Conservation (phyloP, 148 eudicot species). For the Vaccinium vitisidaea region DNA sequence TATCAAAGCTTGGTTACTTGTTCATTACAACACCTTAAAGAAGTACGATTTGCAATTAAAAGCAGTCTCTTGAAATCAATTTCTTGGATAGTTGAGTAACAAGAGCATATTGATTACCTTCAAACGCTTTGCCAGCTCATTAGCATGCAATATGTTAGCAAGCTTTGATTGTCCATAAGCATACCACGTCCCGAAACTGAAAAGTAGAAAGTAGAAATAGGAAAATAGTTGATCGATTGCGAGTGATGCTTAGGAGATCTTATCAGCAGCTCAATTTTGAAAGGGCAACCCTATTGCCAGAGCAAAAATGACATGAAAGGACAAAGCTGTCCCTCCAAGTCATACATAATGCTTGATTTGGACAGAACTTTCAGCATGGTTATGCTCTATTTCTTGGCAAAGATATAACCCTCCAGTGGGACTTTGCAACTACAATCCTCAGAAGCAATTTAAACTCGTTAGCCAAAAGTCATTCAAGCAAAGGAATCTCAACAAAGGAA, state of each 20-base stretch:
- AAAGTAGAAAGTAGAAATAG: conserved; percentile 19
- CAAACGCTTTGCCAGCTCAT: conserved; percentile 68
- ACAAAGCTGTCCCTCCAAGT: not conserved
- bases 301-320: not conserved
- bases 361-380: not conserved
- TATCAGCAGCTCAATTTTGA: not conserved
- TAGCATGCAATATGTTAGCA: conserved; percentile 74
- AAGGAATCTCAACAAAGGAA: too few relatives aligned
- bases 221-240: not conserved
- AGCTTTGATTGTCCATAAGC: conserved; percentile 95
- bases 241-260: not conserved
- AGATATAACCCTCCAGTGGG: too few relatives aligned
- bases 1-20: not conserved
- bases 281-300: not conserved
- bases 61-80: not conserved
- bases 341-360: not conserved
- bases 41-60: not conserved
- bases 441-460: too few relatives aligned
- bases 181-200: conserved; percentile 50
- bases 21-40: not conserved
- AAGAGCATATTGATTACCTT: conserved; percentile 46
- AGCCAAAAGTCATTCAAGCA: too few relatives aligned
- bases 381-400: too few relatives aligned
- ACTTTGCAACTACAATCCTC: too few relatives aligned
- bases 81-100: not conserved